These are phyloP conservation scores for Immersiporthe knoxdaviesiana DNA, from an alignment of 2,329 filamentous ascomycete species.

Conservation along the genomic window DNA sequence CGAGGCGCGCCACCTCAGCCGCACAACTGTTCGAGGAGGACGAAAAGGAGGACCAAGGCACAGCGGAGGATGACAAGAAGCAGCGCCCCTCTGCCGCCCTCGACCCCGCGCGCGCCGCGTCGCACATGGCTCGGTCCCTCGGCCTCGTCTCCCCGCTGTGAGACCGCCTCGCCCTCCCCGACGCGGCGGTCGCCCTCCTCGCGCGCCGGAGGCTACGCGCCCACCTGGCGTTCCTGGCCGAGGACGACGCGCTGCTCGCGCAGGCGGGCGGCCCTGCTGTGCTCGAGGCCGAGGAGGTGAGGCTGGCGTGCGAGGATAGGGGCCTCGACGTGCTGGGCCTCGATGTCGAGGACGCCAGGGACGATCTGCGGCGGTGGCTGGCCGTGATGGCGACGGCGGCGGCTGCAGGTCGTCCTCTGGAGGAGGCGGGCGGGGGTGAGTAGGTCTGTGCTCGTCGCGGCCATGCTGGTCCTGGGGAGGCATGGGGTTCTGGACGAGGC, in stretches of 20 bases:
- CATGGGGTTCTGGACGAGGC: not conserved
- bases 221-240: slow-evolving; percentile 65
- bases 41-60: too few relatives aligned
- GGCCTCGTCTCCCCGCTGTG: slow-evolving; percentile 52
- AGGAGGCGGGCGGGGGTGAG: not conserved
- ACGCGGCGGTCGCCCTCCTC: slow-evolving; percentile 48
- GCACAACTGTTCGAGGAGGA: slow-evolving; percentile 39
- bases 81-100: slow-evolving; percentile 22
- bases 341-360: slow-evolving; percentile 61
- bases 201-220: slow-evolving; percentile 57
- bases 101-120: slow-evolving; percentile 27
- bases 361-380: slow-evolving; percentile 51
- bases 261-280: slow-evolving; percentile 62
- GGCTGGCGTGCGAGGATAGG: slow-evolving; percentile 71
- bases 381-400: not conserved
- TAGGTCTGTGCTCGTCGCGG: not conserved
- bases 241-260: slow-evolving; percentile 72
- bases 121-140: slow-evolving; percentile 48
- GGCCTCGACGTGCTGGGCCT: slow-evolving; percentile 61
- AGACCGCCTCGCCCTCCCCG: slow-evolving; percentile 48
- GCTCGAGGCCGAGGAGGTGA: slow-evolving; percentile 66
- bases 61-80: not conserved
- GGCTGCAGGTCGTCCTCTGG: not conserved
- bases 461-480: not conserved
- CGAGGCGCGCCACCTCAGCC: slow-evolving; percentile 54